Evolutionary conservation across 2,329 filamentous ascomycete genomes (phyloP).

Genomic region (Arthroderma uncinatum): DNA sequence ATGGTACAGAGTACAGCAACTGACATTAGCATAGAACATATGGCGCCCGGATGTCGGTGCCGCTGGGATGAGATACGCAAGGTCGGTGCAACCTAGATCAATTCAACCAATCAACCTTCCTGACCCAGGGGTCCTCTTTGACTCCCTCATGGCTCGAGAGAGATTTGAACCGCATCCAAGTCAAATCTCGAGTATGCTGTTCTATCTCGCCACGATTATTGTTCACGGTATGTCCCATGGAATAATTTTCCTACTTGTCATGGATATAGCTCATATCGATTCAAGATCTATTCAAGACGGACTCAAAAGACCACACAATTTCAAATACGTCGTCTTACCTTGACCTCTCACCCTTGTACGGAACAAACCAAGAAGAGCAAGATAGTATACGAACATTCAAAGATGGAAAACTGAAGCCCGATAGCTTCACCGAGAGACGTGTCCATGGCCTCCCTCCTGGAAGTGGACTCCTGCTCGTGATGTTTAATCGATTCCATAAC

Average conservation of each 20-base stretch:
- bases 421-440: constrained; percentile 27
- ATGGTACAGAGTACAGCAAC: neutral
- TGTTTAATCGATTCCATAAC: constrained; percentile 34
- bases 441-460: constrained; percentile 27
- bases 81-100: constrained; percentile 17
- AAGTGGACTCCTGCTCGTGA: constrained; percentile 25
- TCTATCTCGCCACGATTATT: constrained; percentile 43
- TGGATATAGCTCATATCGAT: neutral
- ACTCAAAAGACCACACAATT: constrained; percentile 24
- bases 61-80: constrained; percentile 22
- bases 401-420: constrained; percentile 30
- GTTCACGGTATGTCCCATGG: constrained; percentile 33
- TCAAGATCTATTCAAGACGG: constrained; percentile 40
- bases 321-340: constrained; percentile 38
- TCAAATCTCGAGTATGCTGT: constrained; percentile 38
- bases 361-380: constrained; percentile 27
- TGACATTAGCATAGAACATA: constrained; percentile 14
- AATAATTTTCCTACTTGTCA: neutral
- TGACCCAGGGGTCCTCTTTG: constrained; percentile 21
- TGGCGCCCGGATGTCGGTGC: constrained; percentile 18
- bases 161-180: constrained; percentile 29
- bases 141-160: constrained; percentile 15
- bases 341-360: constrained; percentile 39
- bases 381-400: constrained; percentile 26
- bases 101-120: constrained; percentile 15